Percentiles rank a stretch among this genome's conserved stretches.
Conservation (phyloP, 2,329 filamentous ascomycete species). For the Ophiosphaerella narmari region DNA sequence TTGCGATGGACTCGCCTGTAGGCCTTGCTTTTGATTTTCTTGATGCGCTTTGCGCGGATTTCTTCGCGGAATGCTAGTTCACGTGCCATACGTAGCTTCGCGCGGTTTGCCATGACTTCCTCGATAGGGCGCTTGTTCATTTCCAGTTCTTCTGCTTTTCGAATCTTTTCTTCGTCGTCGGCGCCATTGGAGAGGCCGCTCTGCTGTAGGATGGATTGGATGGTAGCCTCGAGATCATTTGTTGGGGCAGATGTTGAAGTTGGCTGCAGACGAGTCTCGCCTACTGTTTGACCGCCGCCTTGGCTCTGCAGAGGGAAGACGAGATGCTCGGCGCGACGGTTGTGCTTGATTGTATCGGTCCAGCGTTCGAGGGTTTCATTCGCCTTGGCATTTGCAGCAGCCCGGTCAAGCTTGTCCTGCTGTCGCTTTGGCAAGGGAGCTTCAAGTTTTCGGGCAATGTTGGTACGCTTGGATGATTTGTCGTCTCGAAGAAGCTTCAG, state of each 20-base stretch:
- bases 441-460: conserved; percentile 71
- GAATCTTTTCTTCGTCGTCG: conserved; percentile 65
- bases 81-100: conserved; percentile 76
- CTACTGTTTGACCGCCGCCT: conserved; percentile 62
- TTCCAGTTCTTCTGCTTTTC: conserved; percentile 70
- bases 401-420: conserved; percentile 81
- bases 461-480: conserved; percentile 60
- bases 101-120: conserved; percentile 72
- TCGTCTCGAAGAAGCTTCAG: conserved; percentile 75
- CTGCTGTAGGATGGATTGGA: conserved; percentile 86
- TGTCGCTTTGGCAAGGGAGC: conserved; percentile 84
- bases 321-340: conserved; percentile 87
- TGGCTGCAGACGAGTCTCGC: conserved; percentile 68
- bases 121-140: conserved; percentile 73
- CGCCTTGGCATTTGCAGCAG: conserved; percentile 84
- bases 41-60: conserved; percentile 86
- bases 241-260: conserved; percentile 63
- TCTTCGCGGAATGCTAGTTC: conserved; percentile 89
- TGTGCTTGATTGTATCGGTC: conserved; percentile 94
- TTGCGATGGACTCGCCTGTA: conserved; percentile 92
- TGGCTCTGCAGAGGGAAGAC: conserved; percentile 82
- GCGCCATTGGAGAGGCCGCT: conserved; percentile 74
- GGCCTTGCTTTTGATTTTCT: conserved; percentile 98
- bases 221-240: conserved; percentile 83
- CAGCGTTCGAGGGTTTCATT: conserved; percentile 89